Conservation (phyloP, 768 basidiomycete species). For the Macrolepiota dolichaula region DNA sequence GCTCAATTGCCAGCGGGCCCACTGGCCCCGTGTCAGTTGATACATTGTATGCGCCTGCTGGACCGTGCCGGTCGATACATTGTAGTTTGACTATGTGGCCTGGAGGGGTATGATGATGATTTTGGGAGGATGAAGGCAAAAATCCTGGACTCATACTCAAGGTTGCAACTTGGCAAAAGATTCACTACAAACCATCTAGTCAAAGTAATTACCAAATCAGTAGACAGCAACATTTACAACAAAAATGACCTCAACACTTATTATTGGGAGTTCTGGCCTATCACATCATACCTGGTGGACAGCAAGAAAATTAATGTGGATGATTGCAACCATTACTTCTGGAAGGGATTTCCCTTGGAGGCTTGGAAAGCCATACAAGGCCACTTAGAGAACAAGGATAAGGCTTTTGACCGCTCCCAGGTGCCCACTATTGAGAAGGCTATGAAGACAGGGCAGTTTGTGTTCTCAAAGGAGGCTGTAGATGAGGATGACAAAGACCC, state of each 20-base stretch:
- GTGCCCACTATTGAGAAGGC: too few relatives aligned
- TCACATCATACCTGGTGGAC: neutral
- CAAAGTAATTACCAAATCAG: too few relatives aligned
- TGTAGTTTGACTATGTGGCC: too few relatives aligned
- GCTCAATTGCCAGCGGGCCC: too few relatives aligned
- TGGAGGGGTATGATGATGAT: too few relatives aligned
- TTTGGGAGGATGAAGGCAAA: constrained; percentile 14
- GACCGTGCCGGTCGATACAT: too few relatives aligned
- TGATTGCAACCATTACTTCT: neutral
- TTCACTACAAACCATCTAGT: neutral
- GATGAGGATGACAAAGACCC: constrained; percentile 1
- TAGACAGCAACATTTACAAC: neutral
- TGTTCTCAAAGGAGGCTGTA: neutral
- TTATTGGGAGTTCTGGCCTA: neutral
- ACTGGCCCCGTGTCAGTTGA: too few relatives aligned
- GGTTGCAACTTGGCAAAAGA: neutral
- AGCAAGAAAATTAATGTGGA: neutral
- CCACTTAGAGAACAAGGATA: neutral
- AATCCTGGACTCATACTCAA: constrained; percentile 1
- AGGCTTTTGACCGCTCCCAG: neutral
- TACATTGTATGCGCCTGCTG: too few relatives aligned
- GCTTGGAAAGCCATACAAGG: neutral
- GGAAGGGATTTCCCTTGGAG: neutral
- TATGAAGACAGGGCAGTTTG: neutral
- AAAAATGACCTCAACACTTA: neutral